Base-by-base conservation (phyloP, 2,329 filamentous ascomycete genomes). In the Fusarium sp. region DNA sequence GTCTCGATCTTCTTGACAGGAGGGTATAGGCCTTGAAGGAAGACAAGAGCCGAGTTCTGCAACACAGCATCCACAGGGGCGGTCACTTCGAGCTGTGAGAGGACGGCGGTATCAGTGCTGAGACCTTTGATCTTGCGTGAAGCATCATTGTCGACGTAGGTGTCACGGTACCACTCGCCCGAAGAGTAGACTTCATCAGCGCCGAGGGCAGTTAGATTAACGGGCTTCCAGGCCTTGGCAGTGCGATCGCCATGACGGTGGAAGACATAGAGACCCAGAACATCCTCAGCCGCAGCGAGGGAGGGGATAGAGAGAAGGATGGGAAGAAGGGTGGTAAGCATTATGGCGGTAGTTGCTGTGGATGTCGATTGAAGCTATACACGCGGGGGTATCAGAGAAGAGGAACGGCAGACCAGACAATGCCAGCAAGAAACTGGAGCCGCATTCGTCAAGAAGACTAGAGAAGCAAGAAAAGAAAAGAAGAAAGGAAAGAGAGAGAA, bases 171-270 rank as follows among this genome's bases (percentile, higher is more conserved):
- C 88, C 92, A 96, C 66, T 86, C 82, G 71, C 94, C 95, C 0
- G 93, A 92, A 56, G 87, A 86, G 83, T 91, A 92, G 76, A 95
- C 91, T 85, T 98, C 88, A 57, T 88, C 85, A 80, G 95, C 95
- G 35, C 95, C 95, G 61, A 98, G 88, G 69, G 92, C 88, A 14
- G 95, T 98, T 81, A 98, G 84, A 75, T 89, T 88, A 31, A 94
- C 91, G 14, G 93, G 93, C 54, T 91, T 86, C 72, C 90, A 91
- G 20, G 90, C 87, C 85, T 97, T 98, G 73, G 94, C 85, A 1
- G 95, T 96, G 65, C 95, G 91, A 83, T 98, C 95, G 67, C 95
- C 95, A 85, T 98, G 95, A 54, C 95, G 93, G 77, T 94, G 91
- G 86, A 97, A 97, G 83, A 98, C 91, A 83, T 95, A 97, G 54